These are phyloP conservation scores for Nitzschia sp. DNA, from an alignment of 108 stramenopile genomes.

Conservation along the genomic window DNA sequence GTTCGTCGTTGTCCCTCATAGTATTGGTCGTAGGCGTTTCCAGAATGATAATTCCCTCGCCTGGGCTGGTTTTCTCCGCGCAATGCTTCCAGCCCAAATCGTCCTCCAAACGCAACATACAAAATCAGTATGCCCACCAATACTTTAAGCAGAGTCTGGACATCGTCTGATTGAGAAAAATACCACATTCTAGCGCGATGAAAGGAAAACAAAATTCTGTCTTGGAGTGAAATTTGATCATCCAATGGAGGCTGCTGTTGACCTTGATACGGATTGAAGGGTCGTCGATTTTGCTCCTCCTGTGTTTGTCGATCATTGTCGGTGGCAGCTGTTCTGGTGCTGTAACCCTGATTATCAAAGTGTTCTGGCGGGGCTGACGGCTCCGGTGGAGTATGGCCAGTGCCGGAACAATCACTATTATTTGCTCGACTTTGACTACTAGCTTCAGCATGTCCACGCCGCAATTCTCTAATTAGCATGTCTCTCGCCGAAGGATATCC, in stretches of 20 bases:
- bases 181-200: conserved; percentile 46
- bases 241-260: conserved; percentile 23
- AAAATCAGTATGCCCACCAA: conserved; percentile 44
- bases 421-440: background rate
- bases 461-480: conserved; percentile 69
- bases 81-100: conserved; percentile 63
- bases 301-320: background rate
- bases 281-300: conserved; percentile 7
- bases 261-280: conserved; percentile 5
- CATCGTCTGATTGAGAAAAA: conserved; percentile 53
- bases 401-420: background rate
- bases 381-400: background rate
- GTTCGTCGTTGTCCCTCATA: background rate
- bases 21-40: conserved; percentile 68
- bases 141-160: conserved; percentile 59
- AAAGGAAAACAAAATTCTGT: conserved; percentile 43
- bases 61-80: background rate
- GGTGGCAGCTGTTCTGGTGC: background rate
- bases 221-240: conserved; percentile 31
- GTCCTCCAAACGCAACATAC: conserved; percentile 78
- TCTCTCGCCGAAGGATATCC: conserved; percentile 49
- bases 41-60: conserved; percentile 59
- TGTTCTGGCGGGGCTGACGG: conserved; percentile 29
- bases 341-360: conserved; percentile 17
- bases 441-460: conserved; percentile 15